Base-by-base conservation (phyloP, 768 basidiomycete species). In the Podaxis pistillaris region DNA sequence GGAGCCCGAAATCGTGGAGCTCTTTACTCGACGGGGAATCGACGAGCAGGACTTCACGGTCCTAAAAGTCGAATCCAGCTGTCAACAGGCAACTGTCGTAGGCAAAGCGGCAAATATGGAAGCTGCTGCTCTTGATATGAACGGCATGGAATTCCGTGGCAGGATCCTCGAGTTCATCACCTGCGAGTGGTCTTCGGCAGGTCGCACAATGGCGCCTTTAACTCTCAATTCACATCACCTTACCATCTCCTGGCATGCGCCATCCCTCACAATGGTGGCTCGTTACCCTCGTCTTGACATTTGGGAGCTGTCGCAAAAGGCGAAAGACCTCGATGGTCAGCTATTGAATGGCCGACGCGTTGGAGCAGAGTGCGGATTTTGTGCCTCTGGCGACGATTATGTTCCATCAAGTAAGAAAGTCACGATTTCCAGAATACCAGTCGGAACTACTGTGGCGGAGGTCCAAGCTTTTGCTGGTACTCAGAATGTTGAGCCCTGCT, bases 241-340 rank as follows among this genome's bases (percentile, higher is more conserved):
- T 56, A 78, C 77, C 0, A 76, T 87, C 50, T 79, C 77, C 11
- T 89, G 86, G 84, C 74, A 70, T 5, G 71, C 72, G 0, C 85
- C 86, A 1, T 82, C 79, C 17, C 67, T 68, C 4, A 71, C 78
- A 1, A 79, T 81, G 63, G 64, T 82, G n/a, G 85, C 76, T 0
- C 76, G 74, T 5, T 88, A 81, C 63, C 4, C 55, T 4, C 70
- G 72, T 4, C 65, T 73, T 56, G 67, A 66, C 0, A 22, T 12
- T 47, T 36, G 19, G 38, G 66, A 70, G 28, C 79, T 82, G 0
- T 60, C 68, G 36, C 64, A 60, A 28, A 81, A 79, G 65, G 76
- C 75, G 3, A 65, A 59, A 26, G 66, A 69, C 28, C 70, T 87
- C 37, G 65, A 86, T 50, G 72, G 75, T 17, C 64, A 55, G 22